Percentiles rank a stretch among this genome's conserved stretches.
Conservation (phyloP, 78 protist genomes). For the Dictyostelium capitatum region DNA sequence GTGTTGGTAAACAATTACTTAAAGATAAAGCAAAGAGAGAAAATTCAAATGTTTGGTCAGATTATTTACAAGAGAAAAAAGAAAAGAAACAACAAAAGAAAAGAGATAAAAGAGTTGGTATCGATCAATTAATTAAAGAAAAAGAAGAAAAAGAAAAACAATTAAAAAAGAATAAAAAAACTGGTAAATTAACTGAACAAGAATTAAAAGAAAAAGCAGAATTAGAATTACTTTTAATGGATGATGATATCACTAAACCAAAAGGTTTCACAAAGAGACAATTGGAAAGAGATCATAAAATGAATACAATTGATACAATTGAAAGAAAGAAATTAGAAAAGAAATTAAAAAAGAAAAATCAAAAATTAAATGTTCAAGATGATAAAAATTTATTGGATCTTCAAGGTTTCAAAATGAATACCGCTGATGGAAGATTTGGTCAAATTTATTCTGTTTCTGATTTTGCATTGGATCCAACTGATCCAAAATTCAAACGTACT, state of each 20-base stretch:
- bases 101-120: constrained; percentile 17
- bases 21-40: constrained; percentile 64
- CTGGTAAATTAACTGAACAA: constrained; percentile 15
- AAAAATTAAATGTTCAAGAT: constrained; percentile 10
- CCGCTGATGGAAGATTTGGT: constrained; percentile 63
- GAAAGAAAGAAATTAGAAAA: constrained; percentile 40
- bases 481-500: constrained; percentile 70
- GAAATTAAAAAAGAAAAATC: constrained; percentile 20
- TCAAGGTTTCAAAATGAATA: constrained; percentile 55
- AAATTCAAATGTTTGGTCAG: constrained; percentile 4
- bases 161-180: constrained; percentile 14
- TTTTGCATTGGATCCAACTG: constrained; percentile 87
- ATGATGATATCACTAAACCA: constrained; percentile 37
- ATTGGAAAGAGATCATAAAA: constrained; percentile 39
- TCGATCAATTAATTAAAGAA: constrained; percentile 5
- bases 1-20: constrained; percentile 46
- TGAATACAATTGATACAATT: constrained; percentile 23
- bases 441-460: constrained; percentile 4
- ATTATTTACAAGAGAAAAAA: constrained; percentile 42
- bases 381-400: not conserved
- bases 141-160: constrained; percentile 33
- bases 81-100: constrained; percentile 50
- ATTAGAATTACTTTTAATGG: constrained; percentile 83
- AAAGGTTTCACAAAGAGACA: constrained; percentile 45
- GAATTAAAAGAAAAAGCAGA: constrained; percentile 60